phyloP scores from a whole-genome alignment of 2,329 filamentous ascomycete genomes.

The Pseudocercospora ulei region DNA sequence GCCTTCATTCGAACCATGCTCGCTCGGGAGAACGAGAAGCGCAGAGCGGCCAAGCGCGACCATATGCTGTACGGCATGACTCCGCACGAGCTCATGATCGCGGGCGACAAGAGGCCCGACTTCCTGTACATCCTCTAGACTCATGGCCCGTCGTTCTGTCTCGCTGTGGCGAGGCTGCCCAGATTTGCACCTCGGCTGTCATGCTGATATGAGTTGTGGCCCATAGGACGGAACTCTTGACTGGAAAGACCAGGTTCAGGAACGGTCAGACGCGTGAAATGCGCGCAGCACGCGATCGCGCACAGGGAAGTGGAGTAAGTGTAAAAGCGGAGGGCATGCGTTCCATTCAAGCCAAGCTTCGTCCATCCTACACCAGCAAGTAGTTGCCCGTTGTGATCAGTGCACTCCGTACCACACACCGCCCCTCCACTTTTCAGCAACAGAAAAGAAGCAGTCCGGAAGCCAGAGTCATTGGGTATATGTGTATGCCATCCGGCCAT shows the following conservation, averaged over 20 bases:
- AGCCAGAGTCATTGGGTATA: slow-evolving; percentile 8
- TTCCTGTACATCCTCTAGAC: slow-evolving; percentile 23
- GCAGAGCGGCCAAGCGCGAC: slow-evolving; percentile 56
- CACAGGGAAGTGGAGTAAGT: neutral
- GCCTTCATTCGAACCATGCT: slow-evolving; percentile 53
- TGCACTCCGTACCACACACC: neutral
- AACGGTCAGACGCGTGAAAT: neutral
- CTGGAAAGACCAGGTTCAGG: slow-evolving; percentile 1
- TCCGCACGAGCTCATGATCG: slow-evolving; percentile 50
- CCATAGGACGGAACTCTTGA: too few relatives aligned
- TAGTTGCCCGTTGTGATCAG: neutral
- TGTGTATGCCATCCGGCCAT: slow-evolving; percentile 5
- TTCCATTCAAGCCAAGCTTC: neutral
- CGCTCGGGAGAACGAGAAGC: slow-evolving; percentile 60
- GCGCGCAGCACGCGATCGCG: neutral
- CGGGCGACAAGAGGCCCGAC: slow-evolving; percentile 54
- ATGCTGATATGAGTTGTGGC: neutral
- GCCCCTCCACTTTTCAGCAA: neutral
- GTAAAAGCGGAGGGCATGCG: neutral
- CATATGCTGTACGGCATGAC: slow-evolving; percentile 55
- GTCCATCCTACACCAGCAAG: too few relatives aligned
- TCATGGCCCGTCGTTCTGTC: neutral
- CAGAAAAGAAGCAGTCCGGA: slow-evolving; percentile 1
- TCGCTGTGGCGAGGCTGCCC: neutral
- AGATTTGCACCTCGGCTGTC: neutral